A percentile compares a stretch with the other conserved stretches of the same genome.
These are phyloP conservation scores for Penicillium sp. DNA, from an alignment of 2,329 filamentous ascomycete species.

Conservation along the genomic window DNA sequence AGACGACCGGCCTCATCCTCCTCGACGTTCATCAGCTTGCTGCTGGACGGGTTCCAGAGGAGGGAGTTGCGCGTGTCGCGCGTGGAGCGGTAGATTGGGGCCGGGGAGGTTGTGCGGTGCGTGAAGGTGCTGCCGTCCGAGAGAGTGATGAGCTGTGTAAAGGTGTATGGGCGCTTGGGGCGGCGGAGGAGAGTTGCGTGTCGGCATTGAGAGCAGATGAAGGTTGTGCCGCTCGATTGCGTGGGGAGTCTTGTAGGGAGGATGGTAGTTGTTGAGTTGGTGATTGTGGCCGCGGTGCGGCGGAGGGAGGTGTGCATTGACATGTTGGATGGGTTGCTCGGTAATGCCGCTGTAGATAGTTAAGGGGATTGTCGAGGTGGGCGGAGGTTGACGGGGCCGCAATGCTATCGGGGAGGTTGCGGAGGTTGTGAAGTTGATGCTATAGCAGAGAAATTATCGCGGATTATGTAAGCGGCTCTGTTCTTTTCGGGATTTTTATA, in stretches of 20 bases:
- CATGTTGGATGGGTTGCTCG: slow-evolving; percentile 24
- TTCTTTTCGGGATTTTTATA: slow-evolving; percentile 18
- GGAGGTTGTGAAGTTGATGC: slow-evolving; percentile 19
- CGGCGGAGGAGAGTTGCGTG: slow-evolving; percentile 82
- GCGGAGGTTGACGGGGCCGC: background rate
- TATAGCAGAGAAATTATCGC: slow-evolving; percentile 33
- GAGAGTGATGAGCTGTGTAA: slow-evolving; percentile 93
- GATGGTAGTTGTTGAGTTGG: slow-evolving; percentile 34
- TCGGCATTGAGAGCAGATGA: slow-evolving; percentile 62
- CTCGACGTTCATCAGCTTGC: slow-evolving; percentile 81
- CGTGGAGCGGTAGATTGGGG: slow-evolving; percentile 58
- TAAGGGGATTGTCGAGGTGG: background rate
- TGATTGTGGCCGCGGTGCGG: slow-evolving; percentile 32
- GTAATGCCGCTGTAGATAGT: background rate
- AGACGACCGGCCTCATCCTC: slow-evolving; percentile 91
- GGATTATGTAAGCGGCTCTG: slow-evolving; percentile 33
- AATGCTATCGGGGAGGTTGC: slow-evolving; percentile 13
- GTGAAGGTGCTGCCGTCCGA: slow-evolving; percentile 80
- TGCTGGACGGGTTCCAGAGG: slow-evolving; percentile 84
- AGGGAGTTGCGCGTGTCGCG: slow-evolving; percentile 89
- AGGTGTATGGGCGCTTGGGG: slow-evolving; percentile 89
- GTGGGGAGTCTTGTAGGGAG: slow-evolving; percentile 32
- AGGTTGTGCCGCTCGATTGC: slow-evolving; percentile 37
- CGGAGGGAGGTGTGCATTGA: slow-evolving; percentile 38
- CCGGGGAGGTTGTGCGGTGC: slow-evolving; percentile 51